Base-by-base conservation (phyloP, 2,329 filamentous ascomycete genomes). In the Diplodia sapinea region DNA sequence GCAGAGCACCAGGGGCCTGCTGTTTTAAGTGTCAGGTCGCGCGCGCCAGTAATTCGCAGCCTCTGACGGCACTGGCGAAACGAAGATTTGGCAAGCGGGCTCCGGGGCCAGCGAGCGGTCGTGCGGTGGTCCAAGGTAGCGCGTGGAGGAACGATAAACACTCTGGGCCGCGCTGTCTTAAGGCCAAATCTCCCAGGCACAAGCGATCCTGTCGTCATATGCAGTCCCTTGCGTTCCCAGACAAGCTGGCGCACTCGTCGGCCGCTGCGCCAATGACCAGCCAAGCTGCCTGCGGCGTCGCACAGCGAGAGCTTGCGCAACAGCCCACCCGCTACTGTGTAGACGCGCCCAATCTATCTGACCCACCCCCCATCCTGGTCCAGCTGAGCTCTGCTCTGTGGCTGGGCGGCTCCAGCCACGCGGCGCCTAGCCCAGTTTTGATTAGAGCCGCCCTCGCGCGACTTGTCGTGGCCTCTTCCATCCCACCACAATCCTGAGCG, bases 121-220 rank as follows among this genome's bases (percentile, higher is more conserved):
- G 38, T 50, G 59, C 47, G 47, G 31, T 29, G 17, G 59, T 49
- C 57, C 31, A 38, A 38, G 13, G 47, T 43, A 51, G 59, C 31
- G 59, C 29, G 56, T 63, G 59, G 59, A 51, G 59, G 59, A 63
- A 31, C 29, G 59, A 63, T 51, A 63, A 63, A 51, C 59, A 63
- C n/a, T 31, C 29, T 47, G 38, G 56, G 23, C 26, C 43, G 40
- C 8, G 47, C 59, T 36, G 43, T 63, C 43, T 63, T 63, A 62
- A 62, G 26, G 26, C 31, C 59, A 43, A 63, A 63, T 51, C 59
- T 50, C 47, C 43, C 43, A 17, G 13, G 47, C 26, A 47, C 33
- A 29, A 50, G 17, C 43, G 29, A 51, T 38, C 59, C n/a, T 63
- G 59, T 63, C 59, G 59, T 63, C 59, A 63, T 63, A 12, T 43